These are phyloP conservation scores for Citeromyces nyonsensis DNA, from an alignment of 805 yeast genomes.

Conservation along the genomic window DNA sequence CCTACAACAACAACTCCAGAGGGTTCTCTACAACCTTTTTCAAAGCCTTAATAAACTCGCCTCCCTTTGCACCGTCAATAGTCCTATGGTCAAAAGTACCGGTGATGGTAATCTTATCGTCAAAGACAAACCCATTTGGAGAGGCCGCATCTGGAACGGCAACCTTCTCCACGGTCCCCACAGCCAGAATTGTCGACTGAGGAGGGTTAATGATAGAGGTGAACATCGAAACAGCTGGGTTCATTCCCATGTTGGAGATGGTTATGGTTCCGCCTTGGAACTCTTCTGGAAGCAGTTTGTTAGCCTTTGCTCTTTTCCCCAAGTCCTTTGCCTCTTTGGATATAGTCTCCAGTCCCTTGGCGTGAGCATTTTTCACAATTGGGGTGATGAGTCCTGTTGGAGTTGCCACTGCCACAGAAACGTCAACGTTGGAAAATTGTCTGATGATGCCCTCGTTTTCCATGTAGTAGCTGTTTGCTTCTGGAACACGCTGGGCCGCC, in stretches of 20 bases:
- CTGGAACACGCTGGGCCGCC: conserved; percentile 85
- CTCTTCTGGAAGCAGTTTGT: conserved; percentile 89
- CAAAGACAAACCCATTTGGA: conserved; percentile 86
- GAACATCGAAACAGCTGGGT: conserved; percentile 81
- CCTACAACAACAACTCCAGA: conserved; percentile 71
- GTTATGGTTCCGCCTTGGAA: conserved; percentile 99
- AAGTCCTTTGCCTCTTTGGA: conserved; percentile 79
- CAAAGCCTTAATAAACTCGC: conserved; percentile 88
- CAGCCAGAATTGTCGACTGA: conserved; percentile 85
- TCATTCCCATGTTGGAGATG: conserved; percentile 98
- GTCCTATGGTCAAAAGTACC: conserved; percentile 97
- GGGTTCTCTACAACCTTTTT: conserved; percentile 92
- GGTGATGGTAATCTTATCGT: conserved; percentile 79
- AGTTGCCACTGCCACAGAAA: conserved; percentile 96
- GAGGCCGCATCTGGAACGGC: conserved; percentile 87
- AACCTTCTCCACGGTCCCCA: conserved; percentile 83
- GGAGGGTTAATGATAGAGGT: conserved; percentile 98
- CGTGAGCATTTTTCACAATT: conserved; percentile 76
- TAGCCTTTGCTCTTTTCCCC: conserved; percentile 91
- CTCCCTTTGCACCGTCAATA: conserved; percentile 96
- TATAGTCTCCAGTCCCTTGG: conserved; percentile 74
- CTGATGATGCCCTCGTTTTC: conserved; percentile 82
- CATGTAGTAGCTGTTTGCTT: conserved; percentile 88
- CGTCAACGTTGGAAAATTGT: conserved; percentile 84
- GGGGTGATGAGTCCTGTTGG: conserved; percentile 97